Evolutionary conservation across 2,329 filamentous ascomycete species (phyloP), one percentile per base, ranked within the genome.

Genomic region (Claviceps quebecensis): DNA sequence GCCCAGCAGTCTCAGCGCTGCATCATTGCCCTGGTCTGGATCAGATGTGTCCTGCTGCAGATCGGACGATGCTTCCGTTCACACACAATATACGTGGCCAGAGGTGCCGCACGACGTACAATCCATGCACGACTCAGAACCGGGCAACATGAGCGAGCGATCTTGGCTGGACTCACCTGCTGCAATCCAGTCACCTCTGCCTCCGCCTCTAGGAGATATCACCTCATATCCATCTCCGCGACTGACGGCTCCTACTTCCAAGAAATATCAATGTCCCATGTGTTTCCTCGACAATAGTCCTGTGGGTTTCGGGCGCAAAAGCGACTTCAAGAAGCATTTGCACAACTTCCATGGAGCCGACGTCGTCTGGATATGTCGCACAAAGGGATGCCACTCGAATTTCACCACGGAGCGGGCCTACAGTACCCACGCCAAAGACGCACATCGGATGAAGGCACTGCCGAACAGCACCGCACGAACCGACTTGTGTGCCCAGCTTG

Each of bases 291-390:
- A 72, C 59, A 68, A 67, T 59, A 72, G 71, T 55, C 65, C 65
- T 16, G 69, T 72, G 23, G 69, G 69, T 38, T 72, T 72, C 48
- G 69, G 69, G 38, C 66, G 70, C 53, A 72, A 72, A 60, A 71
- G 68, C 57, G 70, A 72, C 56, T 72, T 72, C 57, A 72, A 72
- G 63, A 72, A 72, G 62, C 70, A 72, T 55, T 60, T 72, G n/a
- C 68, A 72, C 61, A 70, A 71, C 58, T 72, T 72, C 55, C 70
- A 72, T 56, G 67, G 68, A 39, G 63, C 66, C 47, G 68, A 72
- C 55, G 63, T 67, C 38, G 62, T 66, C 40, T 72, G 70, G 70
- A 60, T 69, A 19, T 72, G 70, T 60, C 69, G 65, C 45, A 69
- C 67, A 39, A 65, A 65, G 53, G 65, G 62, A 26, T 72, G 70